Conservation (phyloP, 1,284 basidiomycete genomes). For the Polyporus tsugae region DNA sequence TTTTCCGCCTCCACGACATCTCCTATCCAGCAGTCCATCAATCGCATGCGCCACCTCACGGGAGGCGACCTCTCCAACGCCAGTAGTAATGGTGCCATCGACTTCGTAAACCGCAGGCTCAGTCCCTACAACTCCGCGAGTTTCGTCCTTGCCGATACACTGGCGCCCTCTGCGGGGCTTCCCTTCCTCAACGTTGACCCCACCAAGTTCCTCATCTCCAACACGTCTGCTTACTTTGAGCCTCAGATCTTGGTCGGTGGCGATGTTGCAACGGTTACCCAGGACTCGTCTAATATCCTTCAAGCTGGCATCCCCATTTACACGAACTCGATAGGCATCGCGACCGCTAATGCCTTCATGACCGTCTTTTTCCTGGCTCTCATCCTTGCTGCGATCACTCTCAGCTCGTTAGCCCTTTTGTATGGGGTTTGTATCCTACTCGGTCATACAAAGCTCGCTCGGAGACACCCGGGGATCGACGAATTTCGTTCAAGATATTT, state of each 20-base stretch:
- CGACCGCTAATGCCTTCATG: conserved; percentile 85
- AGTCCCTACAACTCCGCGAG: conserved; percentile 74
- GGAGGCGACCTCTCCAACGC: conserved; percentile 78
- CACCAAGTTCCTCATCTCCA: conserved; percentile 23
- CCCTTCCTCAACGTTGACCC: conserved; percentile 31
- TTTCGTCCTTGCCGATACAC: conserved; percentile 18
- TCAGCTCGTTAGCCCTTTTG: conserved; percentile 60
- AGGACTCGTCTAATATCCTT: conserved; percentile 68
- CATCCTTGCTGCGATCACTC: conserved; percentile 65
- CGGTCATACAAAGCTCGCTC: conserved; percentile 40
- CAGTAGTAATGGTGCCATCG: conserved; percentile 64
- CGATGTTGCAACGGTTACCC: conserved; percentile 73
- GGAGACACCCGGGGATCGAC: conserved; percentile 36
- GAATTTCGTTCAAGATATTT: conserved; percentile 51
- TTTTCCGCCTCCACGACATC: conserved; percentile 65
- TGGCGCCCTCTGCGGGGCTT: not conserved
- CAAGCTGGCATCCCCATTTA: conserved; percentile 85
- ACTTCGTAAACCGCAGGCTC: conserved; percentile 79
- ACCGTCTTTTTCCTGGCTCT: conserved; percentile 80
- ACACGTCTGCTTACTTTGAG: conserved; percentile 5
- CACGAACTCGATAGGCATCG: conserved; percentile 76
- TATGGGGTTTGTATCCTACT: conserved; percentile 53
- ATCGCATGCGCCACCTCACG: conserved; percentile 82
- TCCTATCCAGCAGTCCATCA: conserved; percentile 81
- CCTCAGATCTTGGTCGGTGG: conserved; percentile 38